Conservation (phyloP, 1,284 basidiomycete species). For the Cryptococcus amylolentus region DNA sequence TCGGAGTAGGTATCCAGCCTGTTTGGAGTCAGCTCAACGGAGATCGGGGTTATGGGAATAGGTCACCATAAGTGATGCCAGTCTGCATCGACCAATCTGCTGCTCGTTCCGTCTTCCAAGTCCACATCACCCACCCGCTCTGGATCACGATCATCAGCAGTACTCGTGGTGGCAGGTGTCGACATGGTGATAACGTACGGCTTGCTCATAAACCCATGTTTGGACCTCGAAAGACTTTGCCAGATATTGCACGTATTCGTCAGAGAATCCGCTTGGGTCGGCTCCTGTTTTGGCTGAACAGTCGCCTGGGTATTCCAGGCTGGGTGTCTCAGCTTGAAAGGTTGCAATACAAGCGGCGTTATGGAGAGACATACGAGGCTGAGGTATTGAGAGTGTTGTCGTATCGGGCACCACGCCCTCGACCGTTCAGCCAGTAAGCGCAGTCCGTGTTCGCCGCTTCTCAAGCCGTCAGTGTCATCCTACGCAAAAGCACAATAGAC, state of each 20-base stretch:
- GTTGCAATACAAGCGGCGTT: neutral
- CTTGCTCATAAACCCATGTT: conserved; percentile 50
- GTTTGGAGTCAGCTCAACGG: neutral
- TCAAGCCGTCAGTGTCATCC: neutral
- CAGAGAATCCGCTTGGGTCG: conserved; percentile 62
- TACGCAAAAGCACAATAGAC: conserved; percentile 51
- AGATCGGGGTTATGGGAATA: neutral
- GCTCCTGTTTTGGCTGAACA: conserved; percentile 69
- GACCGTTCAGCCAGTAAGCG: conserved; percentile 59
- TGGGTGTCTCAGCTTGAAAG: conserved; percentile 6
- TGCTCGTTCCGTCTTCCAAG: conserved; percentile 46
- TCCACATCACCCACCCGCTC: conserved; percentile 40
- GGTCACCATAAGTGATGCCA: conserved; percentile 36
- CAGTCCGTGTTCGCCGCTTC: conserved; percentile 38
- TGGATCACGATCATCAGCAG: conserved; percentile 6
- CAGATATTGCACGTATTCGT: conserved; percentile 73
- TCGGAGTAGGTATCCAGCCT: conserved; percentile 42
- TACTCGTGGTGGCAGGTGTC: neutral
- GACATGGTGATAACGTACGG: conserved; percentile 16
- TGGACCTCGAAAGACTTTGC: conserved; percentile 81
- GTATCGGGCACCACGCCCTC: conserved; percentile 66
- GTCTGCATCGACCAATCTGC: conserved; percentile 64
- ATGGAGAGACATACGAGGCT: conserved; percentile 33
- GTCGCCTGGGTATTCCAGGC: conserved; percentile 54
- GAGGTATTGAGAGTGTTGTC: conserved; percentile 58